Percentiles rank a stretch among this genome's conserved stretches.
These are phyloP conservation scores for Rachicladosporium sp. DNA, from an alignment of 2,329 filamentous ascomycete species.

Conservation along the genomic window DNA sequence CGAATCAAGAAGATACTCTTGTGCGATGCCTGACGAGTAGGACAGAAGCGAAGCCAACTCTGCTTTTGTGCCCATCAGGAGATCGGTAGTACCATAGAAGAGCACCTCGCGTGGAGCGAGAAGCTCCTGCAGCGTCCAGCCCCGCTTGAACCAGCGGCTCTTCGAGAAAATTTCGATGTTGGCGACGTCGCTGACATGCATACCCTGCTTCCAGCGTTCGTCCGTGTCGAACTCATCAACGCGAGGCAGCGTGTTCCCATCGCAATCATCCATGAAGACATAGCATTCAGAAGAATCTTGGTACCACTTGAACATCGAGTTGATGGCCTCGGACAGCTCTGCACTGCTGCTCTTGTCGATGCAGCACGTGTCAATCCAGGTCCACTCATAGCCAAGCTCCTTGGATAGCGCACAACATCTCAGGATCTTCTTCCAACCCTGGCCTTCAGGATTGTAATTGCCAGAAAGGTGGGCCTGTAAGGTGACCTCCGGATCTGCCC, in stretches of 20 bases:
- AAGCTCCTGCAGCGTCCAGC: conserved; percentile 4
- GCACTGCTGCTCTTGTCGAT: conserved; percentile 12
- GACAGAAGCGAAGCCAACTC: background rate
- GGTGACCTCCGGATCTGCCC: conserved; percentile 7
- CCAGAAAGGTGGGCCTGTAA: conserved; percentile 11
- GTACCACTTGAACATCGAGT: conserved; percentile 14
- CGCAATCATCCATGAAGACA: conserved; percentile 9
- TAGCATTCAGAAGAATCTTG: conserved; percentile 9
- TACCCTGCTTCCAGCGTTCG: background rate
- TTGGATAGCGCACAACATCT: conserved; percentile 9
- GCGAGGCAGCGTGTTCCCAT: background rate
- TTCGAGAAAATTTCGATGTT: background rate
- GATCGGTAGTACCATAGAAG: conserved; percentile 6
- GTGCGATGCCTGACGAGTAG: background rate
- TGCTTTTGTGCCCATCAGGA: conserved; percentile 8
- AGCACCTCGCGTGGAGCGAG: background rate
- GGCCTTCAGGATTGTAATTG: conserved; percentile 2
- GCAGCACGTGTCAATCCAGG: conserved; percentile 16
- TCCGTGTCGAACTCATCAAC: background rate
- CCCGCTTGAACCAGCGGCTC: conserved; percentile 1
- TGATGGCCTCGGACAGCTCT: conserved; percentile 12
- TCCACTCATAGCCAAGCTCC: conserved; percentile 9
- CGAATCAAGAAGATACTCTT: background rate
- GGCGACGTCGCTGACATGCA: background rate
- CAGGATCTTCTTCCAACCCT: conserved; percentile 14